A percentile compares a stretch with the other conserved stretches of the same genome.
phyloP scores from a whole-genome alignment of 2,329 filamentous ascomycete genomes.

The Phyllosticta capitalensis region DNA sequence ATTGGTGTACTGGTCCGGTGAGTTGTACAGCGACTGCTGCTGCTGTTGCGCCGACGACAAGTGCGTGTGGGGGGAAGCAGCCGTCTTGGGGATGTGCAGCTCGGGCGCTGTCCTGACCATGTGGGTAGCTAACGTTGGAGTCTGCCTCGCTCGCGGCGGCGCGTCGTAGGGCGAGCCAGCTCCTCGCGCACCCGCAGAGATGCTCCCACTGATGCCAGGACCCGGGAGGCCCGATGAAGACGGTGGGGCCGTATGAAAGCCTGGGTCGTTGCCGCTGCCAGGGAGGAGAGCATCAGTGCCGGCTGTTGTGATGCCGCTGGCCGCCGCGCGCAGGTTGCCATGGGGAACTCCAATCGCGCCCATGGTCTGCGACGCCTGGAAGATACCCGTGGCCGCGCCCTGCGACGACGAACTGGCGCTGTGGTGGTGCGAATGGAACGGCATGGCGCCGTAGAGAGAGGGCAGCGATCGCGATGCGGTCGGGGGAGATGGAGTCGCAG shows the following conservation, averaged over 20 bases:
- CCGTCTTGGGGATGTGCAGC: conserved; percentile 41
- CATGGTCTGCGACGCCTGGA: conserved; percentile 36
- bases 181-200: conserved; percentile 12
- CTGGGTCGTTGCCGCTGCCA: conserved; percentile 24
- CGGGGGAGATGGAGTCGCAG: not conserved
- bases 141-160: conserved; percentile 33
- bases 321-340: conserved; percentile 30
- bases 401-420: conserved; percentile 17
- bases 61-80: conserved; percentile 25
- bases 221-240: conserved; percentile 18
- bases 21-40: conserved; percentile 40
- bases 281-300: conserved; percentile 37
- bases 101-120: conserved; percentile 33
- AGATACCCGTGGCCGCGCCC: conserved; percentile 34
- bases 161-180: conserved; percentile 41
- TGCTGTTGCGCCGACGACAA: conserved; percentile 20
- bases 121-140: conserved; percentile 34
- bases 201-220: conserved; percentile 15
- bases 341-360: conserved; percentile 38
- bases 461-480: not conserved
- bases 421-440: conserved; percentile 28
- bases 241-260: conserved; percentile 20
- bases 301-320: conserved; percentile 32
- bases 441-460: conserved; percentile 19
- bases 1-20: conserved; percentile 39